Conservation (phyloP, 1,284 basidiomycete species). For the Leccinum pachyderme region DNA sequence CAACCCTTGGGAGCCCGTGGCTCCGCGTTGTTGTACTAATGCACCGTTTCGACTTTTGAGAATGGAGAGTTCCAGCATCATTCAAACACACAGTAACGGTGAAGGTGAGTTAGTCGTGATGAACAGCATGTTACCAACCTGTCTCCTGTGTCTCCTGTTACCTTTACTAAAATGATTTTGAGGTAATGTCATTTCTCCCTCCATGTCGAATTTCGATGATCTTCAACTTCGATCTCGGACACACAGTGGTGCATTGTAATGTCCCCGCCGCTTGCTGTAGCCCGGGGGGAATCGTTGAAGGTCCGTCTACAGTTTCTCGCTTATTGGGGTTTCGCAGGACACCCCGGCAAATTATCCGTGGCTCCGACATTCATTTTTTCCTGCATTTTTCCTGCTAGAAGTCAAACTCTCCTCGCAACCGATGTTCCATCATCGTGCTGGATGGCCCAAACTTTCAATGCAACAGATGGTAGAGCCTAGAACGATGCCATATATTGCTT, state of each 20-base stretch:
- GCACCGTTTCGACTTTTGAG: background rate
- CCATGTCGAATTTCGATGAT: background rate
- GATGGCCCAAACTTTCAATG: constrained; percentile 11
- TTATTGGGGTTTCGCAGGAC: constrained; percentile 7
- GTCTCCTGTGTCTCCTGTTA: background rate
- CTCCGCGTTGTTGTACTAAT: background rate
- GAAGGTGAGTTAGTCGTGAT: background rate
- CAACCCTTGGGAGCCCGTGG: background rate
- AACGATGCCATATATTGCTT: background rate
- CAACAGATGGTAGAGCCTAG: background rate
- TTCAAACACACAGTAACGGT: background rate
- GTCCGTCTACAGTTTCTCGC: background rate
- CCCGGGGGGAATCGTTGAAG: background rate
- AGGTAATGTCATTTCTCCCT: background rate
- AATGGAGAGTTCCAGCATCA: background rate
- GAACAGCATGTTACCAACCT: background rate
- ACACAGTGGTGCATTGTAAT: background rate
- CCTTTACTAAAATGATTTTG: background rate
- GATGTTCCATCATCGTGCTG: constrained; percentile 15
- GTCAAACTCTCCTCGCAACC: background rate
- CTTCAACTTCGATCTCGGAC: background rate
- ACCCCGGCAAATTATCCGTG: constrained; percentile 9
- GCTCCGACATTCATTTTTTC: constrained; percentile 3
- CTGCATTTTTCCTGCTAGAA: background rate
- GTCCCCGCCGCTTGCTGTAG: constrained; percentile 5